Evolutionary conservation across 2,329 filamentous ascomycete genomes (phyloP), one percentile per base, ranked within the genome.

Genomic region (Aureobasidium mangrovei): DNA sequence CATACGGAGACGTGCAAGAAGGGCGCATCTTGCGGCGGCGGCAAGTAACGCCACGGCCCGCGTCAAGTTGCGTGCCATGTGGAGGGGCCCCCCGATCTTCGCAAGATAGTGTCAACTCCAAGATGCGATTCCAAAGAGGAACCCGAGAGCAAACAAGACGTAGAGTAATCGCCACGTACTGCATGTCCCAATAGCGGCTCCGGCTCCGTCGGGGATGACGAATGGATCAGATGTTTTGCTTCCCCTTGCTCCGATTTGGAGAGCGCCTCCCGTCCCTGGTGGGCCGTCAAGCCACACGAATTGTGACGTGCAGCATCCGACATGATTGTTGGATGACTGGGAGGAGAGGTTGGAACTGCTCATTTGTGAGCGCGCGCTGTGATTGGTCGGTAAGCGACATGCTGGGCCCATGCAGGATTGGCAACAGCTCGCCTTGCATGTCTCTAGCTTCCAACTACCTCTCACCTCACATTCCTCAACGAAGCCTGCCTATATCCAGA

Each of bases 271-370:
- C 39, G 40, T 32, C 41, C 32, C 49, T 53, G 49, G 26, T 53
- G 27, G 49, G 36, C 26, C 31, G 6, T 43, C 40, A 53, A 53
- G 40, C 40, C 49, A 53, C 49, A 44, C 33, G 40, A 38, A 53
- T 53, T 44, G 49, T 53, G 49, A 53, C 49, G 49, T 53, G 49
- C 49, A 53, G 49, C 49, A 31, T 38, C 39, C 49, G 40, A 38
- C 24, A 41, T 41, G 36, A 18, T 44, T 31, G 49, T 28, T 43
- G 49, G 39, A 38, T 39, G 45, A 48, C 38, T 48, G 45, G 36
- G 47, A 44, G 49, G 39, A 36, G 49, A 44, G 49, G 49, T 53
- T 53, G 49, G 49, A 53, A 10, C 40, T 44, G 49, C 49, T 53
- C 40, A 53, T 44, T 44, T 44, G 40, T 53, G 49, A 53, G 39